A percentile compares a stretch with the other conserved stretches of the same genome.
These are phyloP conservation scores for Candida dajiaensis DNA, from an alignment of 805 yeast species.

Conservation along the genomic window DNA sequence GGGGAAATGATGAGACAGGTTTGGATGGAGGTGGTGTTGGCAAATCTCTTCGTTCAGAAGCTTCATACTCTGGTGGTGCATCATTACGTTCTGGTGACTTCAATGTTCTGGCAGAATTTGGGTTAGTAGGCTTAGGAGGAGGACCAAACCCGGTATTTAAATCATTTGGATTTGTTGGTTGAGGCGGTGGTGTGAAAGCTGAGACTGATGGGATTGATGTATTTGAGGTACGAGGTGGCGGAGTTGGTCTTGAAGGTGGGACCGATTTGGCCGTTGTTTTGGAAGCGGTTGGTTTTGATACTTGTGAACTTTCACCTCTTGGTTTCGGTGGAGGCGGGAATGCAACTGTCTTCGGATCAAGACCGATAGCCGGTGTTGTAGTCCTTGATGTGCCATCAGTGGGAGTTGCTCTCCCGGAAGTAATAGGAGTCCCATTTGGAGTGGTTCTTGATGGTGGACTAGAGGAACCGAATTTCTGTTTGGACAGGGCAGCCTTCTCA, in stretches of 20 bases:
- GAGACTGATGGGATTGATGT: background rate
- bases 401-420: background rate
- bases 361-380: slow-evolving; percentile 10
- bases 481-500: too few species aligned
- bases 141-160: slow-evolving; percentile 2
- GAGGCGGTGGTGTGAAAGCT: slow-evolving; percentile 2
- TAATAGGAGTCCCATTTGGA: background rate
- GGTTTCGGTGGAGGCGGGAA: slow-evolving; percentile 21
- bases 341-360: background rate
- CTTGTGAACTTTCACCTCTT: background rate
- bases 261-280: background rate
- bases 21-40: background rate
- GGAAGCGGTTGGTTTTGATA: background rate
- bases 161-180: slow-evolving; percentile 1
- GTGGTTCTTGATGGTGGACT: background rate
- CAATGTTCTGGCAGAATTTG: background rate
- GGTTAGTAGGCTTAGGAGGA: slow-evolving; percentile 21
- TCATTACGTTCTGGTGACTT: background rate
- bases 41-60: background rate
- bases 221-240: background rate
- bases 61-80: background rate
- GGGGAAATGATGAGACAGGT: slow-evolving; percentile 4
- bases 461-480: background rate
- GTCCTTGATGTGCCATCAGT: background rate
- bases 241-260: slow-evolving; percentile 1